Conservation (phyloP, 495 filamentous ascomycete species). For the Parachaetomium inaequale region DNA sequence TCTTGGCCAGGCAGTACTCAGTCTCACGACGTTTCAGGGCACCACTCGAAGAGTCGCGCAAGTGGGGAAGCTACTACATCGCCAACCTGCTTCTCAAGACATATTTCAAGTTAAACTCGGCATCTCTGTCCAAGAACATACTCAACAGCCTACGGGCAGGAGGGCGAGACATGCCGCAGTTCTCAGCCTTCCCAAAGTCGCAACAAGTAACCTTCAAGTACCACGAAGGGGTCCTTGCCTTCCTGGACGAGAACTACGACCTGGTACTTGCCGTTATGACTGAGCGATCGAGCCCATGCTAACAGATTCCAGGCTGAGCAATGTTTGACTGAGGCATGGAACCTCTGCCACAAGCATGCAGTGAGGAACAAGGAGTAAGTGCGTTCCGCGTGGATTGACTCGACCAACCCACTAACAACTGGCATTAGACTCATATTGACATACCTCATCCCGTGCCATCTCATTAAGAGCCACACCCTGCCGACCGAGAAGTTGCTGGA, state of each 20-base stretch:
- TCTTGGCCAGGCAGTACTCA: not conserved
- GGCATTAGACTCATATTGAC: conserved; percentile 75
- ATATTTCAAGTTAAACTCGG: conserved; percentile 91
- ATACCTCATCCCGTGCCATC: conserved; percentile 87
- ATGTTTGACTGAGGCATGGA: conserved; percentile 72
- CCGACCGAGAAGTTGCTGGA: conserved; percentile 67
- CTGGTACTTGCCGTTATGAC: conserved; percentile 46
- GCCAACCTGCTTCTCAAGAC: conserved; percentile 95
- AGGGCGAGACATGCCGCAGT: conserved; percentile 69
- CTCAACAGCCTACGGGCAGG: conserved; percentile 73
- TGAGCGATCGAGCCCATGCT: conserved; percentile 11
- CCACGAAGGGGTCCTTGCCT: conserved; percentile 83
- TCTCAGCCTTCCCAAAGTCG: conserved; percentile 73
- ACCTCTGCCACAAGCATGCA: conserved; percentile 66
- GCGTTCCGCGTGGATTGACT: not conserved
- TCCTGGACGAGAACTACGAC: conserved; percentile 87
- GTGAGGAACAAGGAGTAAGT: conserved; percentile 74
- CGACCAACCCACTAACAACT: conserved; percentile 12
- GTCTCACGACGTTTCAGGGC: conserved; percentile 52
- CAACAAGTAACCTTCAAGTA: conserved; percentile 97
- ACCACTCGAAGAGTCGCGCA: conserved; percentile 81
- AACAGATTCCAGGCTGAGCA: conserved; percentile 63
- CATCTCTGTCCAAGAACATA: conserved; percentile 86
- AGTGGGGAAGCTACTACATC: conserved; percentile 94
- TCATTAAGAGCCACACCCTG: conserved; percentile 80